Evolutionary conservation across 108 stramenopile species (phyloP).

Genomic region (Nitzschia sp.): DNA sequence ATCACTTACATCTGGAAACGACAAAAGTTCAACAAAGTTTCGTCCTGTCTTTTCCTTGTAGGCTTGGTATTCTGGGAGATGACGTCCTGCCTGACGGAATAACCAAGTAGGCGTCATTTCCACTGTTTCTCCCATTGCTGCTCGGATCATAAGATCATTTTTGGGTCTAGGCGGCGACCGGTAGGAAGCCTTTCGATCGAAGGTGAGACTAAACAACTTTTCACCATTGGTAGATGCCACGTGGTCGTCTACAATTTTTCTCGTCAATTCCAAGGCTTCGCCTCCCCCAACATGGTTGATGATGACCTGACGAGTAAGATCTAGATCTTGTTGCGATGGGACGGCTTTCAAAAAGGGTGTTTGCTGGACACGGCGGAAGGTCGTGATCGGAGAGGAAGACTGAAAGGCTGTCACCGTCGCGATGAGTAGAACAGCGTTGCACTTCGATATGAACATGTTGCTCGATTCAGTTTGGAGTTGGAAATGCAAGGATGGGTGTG

Average conservation of each 20-base stretch:
- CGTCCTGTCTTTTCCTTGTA: constrained; percentile 85
- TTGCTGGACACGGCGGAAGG: background rate
- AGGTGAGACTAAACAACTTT: background rate
- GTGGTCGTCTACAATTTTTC: background rate
- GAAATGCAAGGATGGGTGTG: no score
- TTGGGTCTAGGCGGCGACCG: constrained; percentile 37
- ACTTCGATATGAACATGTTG: background rate
- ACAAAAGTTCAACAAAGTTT: constrained; percentile 90
- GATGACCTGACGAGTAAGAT: constrained; percentile 67
- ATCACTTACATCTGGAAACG: constrained; percentile 63
- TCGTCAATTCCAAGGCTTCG: background rate
- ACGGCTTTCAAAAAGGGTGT: constrained; percentile 3
- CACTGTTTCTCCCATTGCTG: constrained; percentile 70
- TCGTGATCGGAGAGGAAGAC: background rate
- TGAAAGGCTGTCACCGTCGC: background rate
- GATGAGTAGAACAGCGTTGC: background rate
- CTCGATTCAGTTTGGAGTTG: constrained; percentile 78
- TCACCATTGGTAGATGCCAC: background rate
- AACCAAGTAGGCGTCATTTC: constrained; percentile 91
- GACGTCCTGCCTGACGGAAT: constrained; percentile 95
- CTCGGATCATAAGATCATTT: constrained; percentile 86
- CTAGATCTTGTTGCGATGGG: constrained; percentile 53
- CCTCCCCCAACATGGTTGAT: constrained; percentile 21
- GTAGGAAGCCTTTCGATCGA: constrained; percentile 14
- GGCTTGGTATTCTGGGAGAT: constrained; percentile 88